Evolutionary conservation across 106 monocot species (phyloP), one percentile per base, ranked within the genome.

Genomic region (Phalaenopsis aphrodite): DNA sequence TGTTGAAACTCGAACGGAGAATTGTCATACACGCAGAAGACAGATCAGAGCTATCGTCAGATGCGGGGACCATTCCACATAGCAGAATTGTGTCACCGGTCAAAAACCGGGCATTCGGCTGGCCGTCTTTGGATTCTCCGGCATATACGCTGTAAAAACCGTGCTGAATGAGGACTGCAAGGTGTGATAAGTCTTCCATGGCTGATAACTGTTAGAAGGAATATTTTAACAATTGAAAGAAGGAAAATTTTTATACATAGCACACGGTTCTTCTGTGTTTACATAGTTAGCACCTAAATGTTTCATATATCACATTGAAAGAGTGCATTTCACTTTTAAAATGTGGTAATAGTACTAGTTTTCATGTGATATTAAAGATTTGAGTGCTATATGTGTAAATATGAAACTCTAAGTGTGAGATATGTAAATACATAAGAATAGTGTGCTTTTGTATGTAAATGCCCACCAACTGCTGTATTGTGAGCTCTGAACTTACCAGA

Each of bases 101-200:
- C 3, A 68, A 82, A 76, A 84, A 82, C 45, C 67, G 42, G 65
- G 84, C 79, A 23, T 43, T 37, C 8, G 12, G 38, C 1, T 24
- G 49, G 17, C 73, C 79, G 66, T 87, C 84, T 64, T 84, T 84
- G 17, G 84, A 84, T 45, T 84, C 76, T 37, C 84, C 84, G 1
- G 66, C 79, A 17, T 77, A 76, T 12, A 75, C 72, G n/a, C 79
- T 79, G 23, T 84, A 82, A 79, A 87, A 87, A 8, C 87, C 87
- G 66, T 87, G 79, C 5, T 84, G 61, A 0, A 82, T 41, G 2
- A 87, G 69, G 55, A 82, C 57, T 36, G 79, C 81, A 39, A 84
- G 75, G 39, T 79, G 52, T 9, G 87, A 82, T 10, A 84, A 24
- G 7, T 42, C 74, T 12, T 49, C 42, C 18, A 87, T 42, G 18